Evolutionary conservation across 75 land plant genomes (phyloP), one percentile per base, ranked within the genome.

Genomic region (Isoetes taiwanensis): DNA sequence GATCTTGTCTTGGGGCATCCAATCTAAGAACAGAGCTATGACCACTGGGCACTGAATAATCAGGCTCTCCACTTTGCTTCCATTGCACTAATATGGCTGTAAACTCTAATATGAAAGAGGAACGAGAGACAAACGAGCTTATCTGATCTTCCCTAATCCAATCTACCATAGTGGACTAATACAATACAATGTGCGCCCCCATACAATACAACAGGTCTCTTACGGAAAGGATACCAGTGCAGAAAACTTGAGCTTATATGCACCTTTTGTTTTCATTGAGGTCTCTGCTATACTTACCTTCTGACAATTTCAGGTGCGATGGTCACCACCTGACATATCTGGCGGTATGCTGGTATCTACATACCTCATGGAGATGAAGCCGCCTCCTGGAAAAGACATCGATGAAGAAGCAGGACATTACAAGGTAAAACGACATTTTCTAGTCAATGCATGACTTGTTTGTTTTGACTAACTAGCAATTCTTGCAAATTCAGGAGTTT

Each of bases 321-420:
- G 65, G 65, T 23, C 38, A 21, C 60, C 58, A 63, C 59, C 65
- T 5, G 32, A 37, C 21, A 52, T 46, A 19, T 28, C 59, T 34
- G 65, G 65, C n/a, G 65, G 65, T 17, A 24, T 63, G 38, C 57
- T 37, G 20, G n/a, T 57, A 14, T 11, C 25, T 24, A 41, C 50
- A 34, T 63, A 63, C 32, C 20, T 30, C 11, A 16, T 52, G 33
- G 58, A 63, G 60, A 63, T 63, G 58, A 63, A 53, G 30, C 65
- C 52, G 1, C 58, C 64, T 0, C 38, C 52, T 32, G 65, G 65
- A 10, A 43, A 63, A 35, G 46, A 11, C 34, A 37, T 33, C 32
- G 56, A 26, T 2, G 23, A 50, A 29, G 23, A 11, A n/a, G 41
- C 60, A 12, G 21, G 12, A 25, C 23, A 28, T n/a, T n/a, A n/a